Base-by-base conservation (phyloP, 176 grass and related monocot genomes). In the Microstegium vimineum region DNA sequence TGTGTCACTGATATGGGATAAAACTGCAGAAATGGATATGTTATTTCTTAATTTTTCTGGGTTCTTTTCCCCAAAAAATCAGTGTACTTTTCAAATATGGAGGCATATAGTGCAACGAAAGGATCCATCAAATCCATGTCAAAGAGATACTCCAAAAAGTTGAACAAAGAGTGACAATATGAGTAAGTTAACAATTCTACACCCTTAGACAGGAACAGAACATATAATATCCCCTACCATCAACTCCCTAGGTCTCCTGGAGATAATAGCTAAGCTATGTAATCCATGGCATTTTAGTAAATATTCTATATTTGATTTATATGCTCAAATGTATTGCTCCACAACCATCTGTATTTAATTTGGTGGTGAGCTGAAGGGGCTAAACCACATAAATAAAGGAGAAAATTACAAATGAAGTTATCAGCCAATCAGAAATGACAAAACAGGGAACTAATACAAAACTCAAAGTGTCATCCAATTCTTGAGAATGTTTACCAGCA, bases 41-140 rank as follows among this genome's bases (percentile, higher is more conserved):
- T 23, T 38, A 5, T 38, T 69, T n/a, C 9, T 42, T 42, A 5
- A 70, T 15, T 68, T 46, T 36, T 38, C 7, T 38, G 14, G 2
- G 45, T 46, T 46, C 34, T 67, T 38, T 51, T 6, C 3, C 7
- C 5, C 16, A 22, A 10, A 54, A n/a, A 51, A 12, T 34, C 14
- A 52, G 15, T 54, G 30, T 18, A 52, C 42, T 52, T 51, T 47
- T 27, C 26, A 54, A 34, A 74, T 26, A 70, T 70, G n/a, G 36
- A 6, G 1, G 18, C 18, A 54, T 22, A 38, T 15, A 74, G 23
- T 71, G 23, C 69, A 71, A 45, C 27, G 6, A 65, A 78, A 46
- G 26, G 16, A 64, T 78, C 51, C 16, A 63, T 73, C 15, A 56
- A 62, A 79, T 79, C 54, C 38, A 71, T 78, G 47, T 30, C 23